Base-by-base conservation (phyloP, 1,284 basidiomycete species). In the Microbotryomycetes sp. region DNA sequence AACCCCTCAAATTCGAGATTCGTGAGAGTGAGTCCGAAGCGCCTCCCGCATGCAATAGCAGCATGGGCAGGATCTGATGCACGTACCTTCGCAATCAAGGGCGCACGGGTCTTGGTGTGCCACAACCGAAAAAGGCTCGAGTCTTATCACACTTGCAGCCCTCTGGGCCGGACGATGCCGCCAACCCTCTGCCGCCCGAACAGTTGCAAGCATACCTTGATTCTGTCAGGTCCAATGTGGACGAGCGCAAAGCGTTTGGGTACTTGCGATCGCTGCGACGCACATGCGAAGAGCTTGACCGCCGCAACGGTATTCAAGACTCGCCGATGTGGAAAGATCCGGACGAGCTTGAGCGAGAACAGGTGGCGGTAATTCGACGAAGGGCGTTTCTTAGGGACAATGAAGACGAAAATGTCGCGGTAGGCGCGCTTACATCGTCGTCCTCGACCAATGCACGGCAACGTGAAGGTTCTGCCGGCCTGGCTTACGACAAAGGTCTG, bases 281-380 rank as follows among this genome's bases (percentile, higher is more conserved):
- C 7, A 71, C 70, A 29, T 56, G 56, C 50, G 57, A 68, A 47
- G 66, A 68, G 52, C 60, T 71, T n/a, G 70, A 71, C 52, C 53
- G 64, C 21, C 52, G 66, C 5, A 53, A 52, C 13, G 66, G 65
- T 4, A 48, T 68, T 9, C 60, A 65, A 23, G 53, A 58, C 26
- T 65, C 59, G 35, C 26, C 51, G 29, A 62, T 71, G 62, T 70
- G 68, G 70, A 48, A 60, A 5, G 68, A 70, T 45, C 70, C 68
- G 28, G 58, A 67, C 11, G 64, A 68, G 52, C 61, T 56, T 55
- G 60, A 35, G 51, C 61, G 26, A 15, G 60, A 60, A n/a, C 47
- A 58, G 51, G 50, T 57, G n/a, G 62, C 61, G 5, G 54, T 30
- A 41, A 21, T 26, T 47, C 45, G 41, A 57, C 57, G 30, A 58